A percentile compares a stretch with the other conserved stretches of the same genome.
These are phyloP conservation scores for Striga asiatica DNA, from an alignment of 257 asterid species.

Conservation along the genomic window DNA sequence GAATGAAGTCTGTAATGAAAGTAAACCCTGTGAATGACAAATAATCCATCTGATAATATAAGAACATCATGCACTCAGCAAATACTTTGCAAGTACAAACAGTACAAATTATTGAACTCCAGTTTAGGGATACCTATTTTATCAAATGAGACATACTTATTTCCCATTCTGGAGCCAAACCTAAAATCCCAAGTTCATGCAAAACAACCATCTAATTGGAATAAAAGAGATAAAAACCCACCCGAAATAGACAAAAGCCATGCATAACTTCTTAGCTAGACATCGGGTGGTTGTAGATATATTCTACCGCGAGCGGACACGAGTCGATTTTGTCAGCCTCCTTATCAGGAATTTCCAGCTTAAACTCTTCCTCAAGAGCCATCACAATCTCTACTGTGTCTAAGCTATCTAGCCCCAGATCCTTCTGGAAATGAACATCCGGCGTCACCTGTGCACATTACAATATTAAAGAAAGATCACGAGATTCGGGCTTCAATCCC, in stretches of 20 bases:
- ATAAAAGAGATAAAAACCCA: slow-evolving; percentile 11
- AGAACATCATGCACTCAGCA: not conserved
- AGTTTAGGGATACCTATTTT: not conserved
- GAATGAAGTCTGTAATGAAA: not conserved
- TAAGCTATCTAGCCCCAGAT: slow-evolving; percentile 82
- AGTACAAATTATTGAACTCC: slow-evolving; percentile 1
- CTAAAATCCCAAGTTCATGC: slow-evolving; percentile 20
- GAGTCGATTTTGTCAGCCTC: slow-evolving; percentile 86
- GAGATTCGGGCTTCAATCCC: too few species aligned
- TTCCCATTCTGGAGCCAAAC: slow-evolving; percentile 18
- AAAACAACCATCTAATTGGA: slow-evolving; percentile 17
- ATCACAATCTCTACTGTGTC: slow-evolving; percentile 83
- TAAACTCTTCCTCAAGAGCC: slow-evolving; percentile 90
- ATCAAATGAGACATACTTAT: slow-evolving; percentile 15
- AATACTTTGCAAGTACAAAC: not conserved
- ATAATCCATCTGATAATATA: not conserved
- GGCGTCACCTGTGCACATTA: slow-evolving; percentile 56
- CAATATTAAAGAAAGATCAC: not conserved
- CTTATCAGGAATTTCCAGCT: slow-evolving; percentile 79
- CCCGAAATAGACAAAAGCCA: slow-evolving; percentile 6
- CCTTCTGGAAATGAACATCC: slow-evolving; percentile 71
- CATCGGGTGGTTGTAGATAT: slow-evolving; percentile 68
- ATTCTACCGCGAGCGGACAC: slow-evolving; percentile 68
- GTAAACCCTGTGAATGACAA: not conserved
- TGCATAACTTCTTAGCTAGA: slow-evolving; percentile 39